Evolutionary conservation across 108 stramenopile genomes (phyloP), one percentile per base, ranked within the genome.

Genomic region (Fragilaria crotonensis): DNA sequence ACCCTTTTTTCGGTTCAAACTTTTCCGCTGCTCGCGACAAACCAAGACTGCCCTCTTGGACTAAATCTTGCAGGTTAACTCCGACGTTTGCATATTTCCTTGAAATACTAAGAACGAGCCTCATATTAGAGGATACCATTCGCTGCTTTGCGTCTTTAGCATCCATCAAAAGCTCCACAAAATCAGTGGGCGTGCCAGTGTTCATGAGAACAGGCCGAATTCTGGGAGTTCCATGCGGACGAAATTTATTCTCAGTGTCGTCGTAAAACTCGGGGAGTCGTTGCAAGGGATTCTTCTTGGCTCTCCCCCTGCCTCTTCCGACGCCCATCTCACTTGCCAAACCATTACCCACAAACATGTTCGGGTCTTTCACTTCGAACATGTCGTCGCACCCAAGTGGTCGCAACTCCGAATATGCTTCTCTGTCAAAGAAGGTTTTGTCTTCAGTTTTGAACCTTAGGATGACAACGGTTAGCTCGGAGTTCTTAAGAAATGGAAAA

Each of bases 51-150:
- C 93, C 89, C 69, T 95, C 93, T 62, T 95, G 93, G 14, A 94
- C 85, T 53, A 95, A 68, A 74, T 94, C 87, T 51, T 81, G 73
- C 32, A 89, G 62, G 57, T 76, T 73, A 5, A 95, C 80, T 25
- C 95, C 95, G 4, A 89, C 82, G 31, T 81, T 83, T 21, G 74
- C 76, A 57, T 96, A 98, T 41, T 93, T 70, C 30, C 84, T 77
- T 19, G 92, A 82, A 63, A 96, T 96, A 54, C 87, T 88, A 3
- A 98, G 80, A 19, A 95, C 97, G 23, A 98, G 73, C 26, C 95
- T 63, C 85, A 96, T 88, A 57, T 98, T 98, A 48, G 85, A 84
- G 49, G 85, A 77, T 22, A 98, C 84, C 94, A 98, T 96, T 20
- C 68, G 60, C 60, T 84, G 85, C 55, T 95, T 95, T 9, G 96